Conservation (phyloP, 179 eudicot species). For the Gypsophila paniculata region DNA sequence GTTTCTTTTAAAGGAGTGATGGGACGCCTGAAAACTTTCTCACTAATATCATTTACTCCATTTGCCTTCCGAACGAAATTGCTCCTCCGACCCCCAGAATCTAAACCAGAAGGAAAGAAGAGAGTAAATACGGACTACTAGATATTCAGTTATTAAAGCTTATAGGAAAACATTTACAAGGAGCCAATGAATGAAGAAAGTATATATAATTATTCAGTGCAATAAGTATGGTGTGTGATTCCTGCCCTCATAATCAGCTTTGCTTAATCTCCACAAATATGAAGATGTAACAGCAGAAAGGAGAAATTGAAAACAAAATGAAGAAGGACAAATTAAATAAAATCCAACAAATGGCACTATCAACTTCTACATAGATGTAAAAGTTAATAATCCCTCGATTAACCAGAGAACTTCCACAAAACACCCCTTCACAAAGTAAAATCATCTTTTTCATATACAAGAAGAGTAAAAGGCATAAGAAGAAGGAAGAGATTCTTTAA, state of each 20-base stretch:
- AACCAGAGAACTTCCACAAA: neutral
- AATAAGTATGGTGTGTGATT: neutral
- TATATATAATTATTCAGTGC: neutral
- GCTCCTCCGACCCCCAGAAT: constrained; percentile 36
- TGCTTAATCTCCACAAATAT: neutral
- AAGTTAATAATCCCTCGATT: neutral
- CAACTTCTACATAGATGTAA: neutral
- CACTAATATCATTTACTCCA: constrained; percentile 34
- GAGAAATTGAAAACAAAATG: neutral
- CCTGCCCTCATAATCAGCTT: neutral
- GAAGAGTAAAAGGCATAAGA: neutral
- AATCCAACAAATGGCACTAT: neutral
- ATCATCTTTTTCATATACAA: neutral
- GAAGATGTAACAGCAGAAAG: neutral
- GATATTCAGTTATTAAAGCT: neutral
- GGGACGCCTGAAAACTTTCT: constrained; percentile 24
- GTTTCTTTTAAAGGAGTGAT: constrained; percentile 21
- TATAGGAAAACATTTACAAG: neutral
- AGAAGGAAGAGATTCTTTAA: neutral
- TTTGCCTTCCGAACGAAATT: constrained; percentile 34
- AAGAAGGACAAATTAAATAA: neutral
- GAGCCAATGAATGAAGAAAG: neutral
- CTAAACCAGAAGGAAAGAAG: constrained; percentile 23
- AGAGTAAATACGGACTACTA: constrained; percentile 1
- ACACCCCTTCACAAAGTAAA: neutral